These are phyloP conservation scores for Clavispora vitiphila DNA, from an alignment of 805 yeast genomes.

Conservation along the genomic window DNA sequence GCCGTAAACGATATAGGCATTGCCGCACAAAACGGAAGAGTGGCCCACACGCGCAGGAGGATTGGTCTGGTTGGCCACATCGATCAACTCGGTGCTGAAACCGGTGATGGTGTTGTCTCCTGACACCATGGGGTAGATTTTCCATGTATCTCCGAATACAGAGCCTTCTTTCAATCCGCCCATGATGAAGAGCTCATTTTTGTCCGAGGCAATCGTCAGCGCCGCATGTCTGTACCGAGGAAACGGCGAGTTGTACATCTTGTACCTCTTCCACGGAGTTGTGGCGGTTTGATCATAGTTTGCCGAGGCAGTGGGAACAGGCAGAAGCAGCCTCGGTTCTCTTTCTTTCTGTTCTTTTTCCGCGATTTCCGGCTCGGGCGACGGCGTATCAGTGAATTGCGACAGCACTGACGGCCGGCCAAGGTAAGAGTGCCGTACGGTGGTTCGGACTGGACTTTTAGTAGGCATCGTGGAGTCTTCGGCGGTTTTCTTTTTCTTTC, in stretches of 20 bases:
- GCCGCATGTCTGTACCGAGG: conserved; percentile 95
- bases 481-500: conserved; percentile 39
- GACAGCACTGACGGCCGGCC: conserved; percentile 13
- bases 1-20: conserved; percentile 91
- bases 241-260: conserved; percentile 72
- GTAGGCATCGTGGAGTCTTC: conserved; percentile 17
- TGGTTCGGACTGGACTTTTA: conserved; percentile 2
- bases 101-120: conserved; percentile 18
- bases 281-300: background rate
- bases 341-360: background rate
- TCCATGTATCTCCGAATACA: conserved; percentile 96
- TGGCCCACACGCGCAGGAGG: conserved; percentile 98
- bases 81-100: conserved; percentile 29
- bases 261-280: conserved; percentile 66
- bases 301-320: background rate
- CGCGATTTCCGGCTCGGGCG: conserved; percentile 1
- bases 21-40: conserved; percentile 85
- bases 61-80: conserved; percentile 60
- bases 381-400: conserved; percentile 9
- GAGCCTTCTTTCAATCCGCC: conserved; percentile 93
- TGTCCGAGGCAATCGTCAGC: conserved; percentile 59
- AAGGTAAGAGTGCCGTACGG: conserved; percentile 10
- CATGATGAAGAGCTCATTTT: conserved; percentile 80
- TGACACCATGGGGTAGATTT: conserved; percentile 49
- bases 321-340: conserved; percentile 7